These are phyloP conservation scores for Fusarium robinianum DNA, from an alignment of 2,329 filamentous ascomycete genomes.

Conservation along the genomic window DNA sequence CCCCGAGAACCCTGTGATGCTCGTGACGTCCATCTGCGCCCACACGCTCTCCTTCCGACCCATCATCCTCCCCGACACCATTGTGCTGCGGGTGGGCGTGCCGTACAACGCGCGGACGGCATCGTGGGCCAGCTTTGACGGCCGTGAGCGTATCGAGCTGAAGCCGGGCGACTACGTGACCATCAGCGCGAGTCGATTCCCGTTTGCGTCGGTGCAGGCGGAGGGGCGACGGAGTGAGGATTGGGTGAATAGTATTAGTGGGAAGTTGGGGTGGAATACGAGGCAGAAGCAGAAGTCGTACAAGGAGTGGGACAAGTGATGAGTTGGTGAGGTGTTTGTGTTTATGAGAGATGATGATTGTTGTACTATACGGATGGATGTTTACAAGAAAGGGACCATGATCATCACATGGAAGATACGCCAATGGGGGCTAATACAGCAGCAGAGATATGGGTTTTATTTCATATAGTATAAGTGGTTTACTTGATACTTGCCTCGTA, in stretches of 20 bases:
- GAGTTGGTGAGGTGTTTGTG: not conserved
- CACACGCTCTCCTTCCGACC: constrained; percentile 94
- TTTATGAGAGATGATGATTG: no score
- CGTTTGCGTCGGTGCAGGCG: constrained; percentile 77
- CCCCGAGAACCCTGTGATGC: constrained; percentile 94
- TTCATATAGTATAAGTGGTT: no score
- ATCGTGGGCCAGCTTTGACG: constrained; percentile 98
- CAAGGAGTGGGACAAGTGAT: constrained; percentile 51
- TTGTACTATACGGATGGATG: no score
- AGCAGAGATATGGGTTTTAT: no score
- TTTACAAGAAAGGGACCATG: not conserved
- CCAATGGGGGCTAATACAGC: no score
- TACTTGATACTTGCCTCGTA: no score
- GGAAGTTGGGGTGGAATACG: constrained; percentile 82
- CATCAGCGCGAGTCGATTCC: constrained; percentile 78
- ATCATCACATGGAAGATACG: no score
- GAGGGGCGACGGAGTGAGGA: constrained; percentile 72
- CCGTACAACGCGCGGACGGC: constrained; percentile 88
- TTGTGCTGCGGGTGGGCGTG: constrained; percentile 90
- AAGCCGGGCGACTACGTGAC: constrained; percentile 81
- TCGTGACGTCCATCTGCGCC: constrained; percentile 91
- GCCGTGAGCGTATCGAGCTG: constrained; percentile 83
- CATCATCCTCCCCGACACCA: constrained; percentile 96
- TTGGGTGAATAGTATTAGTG: constrained; percentile 80
- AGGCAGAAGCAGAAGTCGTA: constrained; percentile 73